phyloP scores from a whole-genome alignment of 2,329 filamentous ascomycete genomes.

The Cladosporium sp. region DNA sequence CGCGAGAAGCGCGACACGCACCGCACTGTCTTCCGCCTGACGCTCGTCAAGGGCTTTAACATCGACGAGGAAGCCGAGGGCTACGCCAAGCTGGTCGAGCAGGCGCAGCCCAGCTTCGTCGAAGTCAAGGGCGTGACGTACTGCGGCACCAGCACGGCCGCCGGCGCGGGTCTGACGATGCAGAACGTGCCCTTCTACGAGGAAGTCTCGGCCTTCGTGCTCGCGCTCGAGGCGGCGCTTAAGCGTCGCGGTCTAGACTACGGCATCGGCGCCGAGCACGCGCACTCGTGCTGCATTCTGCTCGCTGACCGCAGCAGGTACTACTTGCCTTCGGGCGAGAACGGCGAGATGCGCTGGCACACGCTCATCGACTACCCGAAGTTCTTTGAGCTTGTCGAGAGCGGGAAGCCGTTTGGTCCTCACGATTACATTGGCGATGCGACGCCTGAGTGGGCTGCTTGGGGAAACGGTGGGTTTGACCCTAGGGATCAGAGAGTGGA shows the following conservation, averaged over 20 bases:
- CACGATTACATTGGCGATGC: conserved; percentile 84
- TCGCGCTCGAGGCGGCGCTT: conserved; percentile 64
- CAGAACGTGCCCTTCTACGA: conserved; percentile 94
- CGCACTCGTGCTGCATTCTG: conserved; percentile 87
- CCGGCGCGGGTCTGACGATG: conserved; percentile 87
- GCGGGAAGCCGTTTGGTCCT: conserved; percentile 60
- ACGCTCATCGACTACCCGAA: conserved; percentile 83
- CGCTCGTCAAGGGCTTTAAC: conserved; percentile 96
- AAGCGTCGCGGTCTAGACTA: conserved; percentile 67
- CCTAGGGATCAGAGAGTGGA: conserved; percentile 82
- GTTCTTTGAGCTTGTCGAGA: conserved; percentile 80
- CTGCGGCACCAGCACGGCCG: conserved; percentile 82
- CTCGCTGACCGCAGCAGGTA: conserved; percentile 74
- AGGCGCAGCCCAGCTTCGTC: conserved; percentile 81
- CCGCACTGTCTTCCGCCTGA: conserved; percentile 89
- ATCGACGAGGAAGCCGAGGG: conserved; percentile 87
- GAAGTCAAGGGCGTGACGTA: conserved; percentile 97
- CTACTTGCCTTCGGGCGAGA: conserved; percentile 39
- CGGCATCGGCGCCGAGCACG: conserved; percentile 90
- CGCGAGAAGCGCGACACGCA: conserved; percentile 76
- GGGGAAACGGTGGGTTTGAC: conserved; percentile 93
- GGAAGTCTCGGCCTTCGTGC: conserved; percentile 78
- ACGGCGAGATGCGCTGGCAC: conserved; percentile 67
- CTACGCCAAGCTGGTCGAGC: conserved; percentile 82
- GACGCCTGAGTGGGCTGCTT: conserved; percentile 90